phyloP scores from a whole-genome alignment of 805 yeast genomes.

The Jamesozyma rosinii region DNA sequence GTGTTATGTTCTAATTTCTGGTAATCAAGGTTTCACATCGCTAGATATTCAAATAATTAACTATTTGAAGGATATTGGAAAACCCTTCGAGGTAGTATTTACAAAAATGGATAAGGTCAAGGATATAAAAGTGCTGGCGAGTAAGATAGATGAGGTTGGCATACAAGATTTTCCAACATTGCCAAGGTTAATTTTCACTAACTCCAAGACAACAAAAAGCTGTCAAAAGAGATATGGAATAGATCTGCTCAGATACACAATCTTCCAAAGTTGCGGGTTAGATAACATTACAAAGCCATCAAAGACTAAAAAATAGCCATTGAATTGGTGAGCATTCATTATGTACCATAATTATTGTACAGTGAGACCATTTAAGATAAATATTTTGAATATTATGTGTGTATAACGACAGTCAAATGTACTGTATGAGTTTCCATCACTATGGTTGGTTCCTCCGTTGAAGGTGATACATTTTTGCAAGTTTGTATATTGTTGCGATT shows the following conservation, averaged over 20 bases:
- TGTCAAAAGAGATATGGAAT: conserved; percentile 42
- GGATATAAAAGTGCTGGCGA: conserved; percentile 32
- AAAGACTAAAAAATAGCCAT: background rate
- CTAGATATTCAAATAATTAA: conserved; percentile 49
- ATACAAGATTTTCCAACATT: conserved; percentile 36
- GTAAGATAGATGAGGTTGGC: conserved; percentile 32
- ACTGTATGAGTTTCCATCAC: too few species aligned
- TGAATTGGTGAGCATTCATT: too few species aligned
- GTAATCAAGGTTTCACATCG: conserved; percentile 47
- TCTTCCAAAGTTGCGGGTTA: conserved; percentile 47
- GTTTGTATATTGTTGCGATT: background rate
- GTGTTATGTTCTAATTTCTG: conserved; percentile 54
- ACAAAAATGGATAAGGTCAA: conserved; percentile 63
- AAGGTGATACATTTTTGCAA: background rate
- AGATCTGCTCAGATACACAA: conserved; percentile 40
- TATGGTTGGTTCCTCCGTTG: too few species aligned
- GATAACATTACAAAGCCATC: background rate
- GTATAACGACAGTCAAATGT: too few species aligned
- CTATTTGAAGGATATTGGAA: conserved; percentile 43
- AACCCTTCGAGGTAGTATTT: conserved; percentile 64
- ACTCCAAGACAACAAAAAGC: conserved; percentile 35
- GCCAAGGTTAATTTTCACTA: conserved; percentile 42
- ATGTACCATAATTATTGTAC: too few species aligned
- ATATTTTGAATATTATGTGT: too few species aligned
- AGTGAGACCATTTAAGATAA: too few species aligned